Base-by-base conservation (phyloP, 148 eudicot genomes). In the Heliosperma pusillum region DNA sequence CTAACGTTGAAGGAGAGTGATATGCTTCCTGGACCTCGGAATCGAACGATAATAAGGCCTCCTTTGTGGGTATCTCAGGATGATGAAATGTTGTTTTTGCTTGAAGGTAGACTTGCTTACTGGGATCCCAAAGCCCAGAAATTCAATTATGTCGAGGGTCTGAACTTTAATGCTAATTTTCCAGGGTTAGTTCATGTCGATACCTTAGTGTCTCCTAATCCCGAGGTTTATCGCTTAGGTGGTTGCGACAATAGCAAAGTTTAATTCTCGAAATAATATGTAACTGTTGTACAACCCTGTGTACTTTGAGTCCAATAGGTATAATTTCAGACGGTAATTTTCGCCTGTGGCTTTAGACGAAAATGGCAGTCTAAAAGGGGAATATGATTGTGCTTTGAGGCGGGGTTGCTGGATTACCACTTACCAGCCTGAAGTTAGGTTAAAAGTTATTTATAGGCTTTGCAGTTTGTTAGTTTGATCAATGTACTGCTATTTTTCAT, bases 141-240 rank as follows among this genome's bases (percentile, higher is more conserved):
- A 3, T 12, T 26, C 27, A 62, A 1, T 1, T 62, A 10, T 11
- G 13, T 12, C 25, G 17, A 26, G 36, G 19, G 5, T 11, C 17
- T 1, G 0, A 26, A 25, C 10, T 26, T 62, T 1, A 3, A 6
- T 2, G 11, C 10, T 12, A 11, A 5, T 25, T 13, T 15, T 26
- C 66, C 17, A 27, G 66, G 44, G 68, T 29, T 64, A 27, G 42
- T 63, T 63, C 67, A 63, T 29, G 20, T 63, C 5, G 67, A 63
- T 63, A 63, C 44, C n/a, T 63, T 63, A 16, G 67, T 63, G 67
- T 63, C 67, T 5, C 67, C 67, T 12, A 63, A 29, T 16, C 67
- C 67, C 42, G 42, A 63, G 67, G 7, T 27, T 29, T 63, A 63
- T 63, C 42, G 11, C 29, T 5, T 24, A 26, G 26, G 26, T 0